phyloP scores from a whole-genome alignment of 352 stramenopile genomes.

The Globisporangium canariense region DNA sequence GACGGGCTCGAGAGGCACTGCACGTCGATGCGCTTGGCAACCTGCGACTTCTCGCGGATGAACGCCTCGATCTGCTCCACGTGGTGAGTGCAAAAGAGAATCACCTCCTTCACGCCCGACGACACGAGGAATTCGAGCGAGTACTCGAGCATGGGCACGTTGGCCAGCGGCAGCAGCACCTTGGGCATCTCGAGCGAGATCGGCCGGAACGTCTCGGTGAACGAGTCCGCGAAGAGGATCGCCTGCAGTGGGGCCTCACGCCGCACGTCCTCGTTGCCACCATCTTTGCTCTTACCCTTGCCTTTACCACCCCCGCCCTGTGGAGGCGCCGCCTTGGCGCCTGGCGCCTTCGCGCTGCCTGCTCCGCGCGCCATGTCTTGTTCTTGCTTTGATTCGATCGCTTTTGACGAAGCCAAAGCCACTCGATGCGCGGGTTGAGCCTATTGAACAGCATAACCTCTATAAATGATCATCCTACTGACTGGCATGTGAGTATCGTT shows the following conservation, averaged over 20 bases:
- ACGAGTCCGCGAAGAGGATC: constrained; percentile 96
- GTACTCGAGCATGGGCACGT: constrained; percentile 97
- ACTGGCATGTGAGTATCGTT: background rate
- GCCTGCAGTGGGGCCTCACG: constrained; percentile 94
- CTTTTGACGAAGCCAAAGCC: background rate
- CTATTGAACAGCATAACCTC: constrained; percentile 6
- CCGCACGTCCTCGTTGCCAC: constrained; percentile 69
- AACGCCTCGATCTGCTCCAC: constrained; percentile 87
- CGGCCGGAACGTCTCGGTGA: constrained; percentile 92
- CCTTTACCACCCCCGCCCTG: background rate
- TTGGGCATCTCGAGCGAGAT: constrained; percentile 89
- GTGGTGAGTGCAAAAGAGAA: constrained; percentile 92
- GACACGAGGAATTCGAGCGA: constrained; percentile 95
- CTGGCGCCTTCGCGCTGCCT: constrained; percentile 12
- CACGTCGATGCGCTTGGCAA: constrained; percentile 56
- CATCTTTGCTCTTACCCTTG: constrained; percentile 16
- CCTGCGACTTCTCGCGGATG: constrained; percentile 53
- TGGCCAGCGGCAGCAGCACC: constrained; percentile 94
- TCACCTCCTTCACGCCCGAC: constrained; percentile 93
- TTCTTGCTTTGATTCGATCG: constrained; percentile 4
- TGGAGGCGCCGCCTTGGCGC: constrained; percentile 6
- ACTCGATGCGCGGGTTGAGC: constrained; percentile 1
- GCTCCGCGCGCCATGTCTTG: constrained; percentile 24
- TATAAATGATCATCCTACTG: background rate
- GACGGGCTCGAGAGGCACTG: constrained; percentile 75